Conservation (phyloP, 1,139 yeast genomes). For the Diutina ranongensis region DNA sequence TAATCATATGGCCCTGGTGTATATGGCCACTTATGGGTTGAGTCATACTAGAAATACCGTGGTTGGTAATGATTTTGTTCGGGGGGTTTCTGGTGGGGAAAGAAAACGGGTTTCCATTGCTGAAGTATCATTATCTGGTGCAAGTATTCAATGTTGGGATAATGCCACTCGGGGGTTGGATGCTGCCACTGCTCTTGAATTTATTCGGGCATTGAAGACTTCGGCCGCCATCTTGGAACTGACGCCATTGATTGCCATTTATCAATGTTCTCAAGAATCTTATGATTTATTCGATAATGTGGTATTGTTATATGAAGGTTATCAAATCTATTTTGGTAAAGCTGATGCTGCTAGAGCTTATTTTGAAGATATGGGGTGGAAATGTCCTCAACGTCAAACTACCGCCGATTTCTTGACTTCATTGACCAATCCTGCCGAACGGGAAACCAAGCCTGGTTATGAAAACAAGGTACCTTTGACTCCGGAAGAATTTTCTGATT, state of each 20-base stretch:
- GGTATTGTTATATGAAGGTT: constrained; percentile 17
- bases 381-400: constrained; percentile 43
- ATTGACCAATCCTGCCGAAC: constrained; percentile 62
- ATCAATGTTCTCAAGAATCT: constrained; percentile 20
- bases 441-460: constrained; percentile 41
- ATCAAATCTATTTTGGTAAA: constrained; percentile 17
- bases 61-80: constrained; percentile 26
- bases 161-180: constrained; percentile 54
- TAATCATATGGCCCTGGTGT: constrained; percentile 7
- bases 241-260: constrained; percentile 18
- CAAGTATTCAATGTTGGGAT: constrained; percentile 45
- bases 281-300: constrained; percentile 19
- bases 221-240: constrained; percentile 16
- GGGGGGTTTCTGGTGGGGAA: constrained; percentile 36
- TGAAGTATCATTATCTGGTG: constrained; percentile 27
- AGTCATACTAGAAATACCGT: constrained; percentile 15
- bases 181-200: constrained; percentile 39
- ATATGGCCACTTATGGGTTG: constrained; percentile 9
- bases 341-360: constrained; percentile 15
- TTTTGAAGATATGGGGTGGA: constrained; percentile 16
- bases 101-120: constrained; percentile 35
- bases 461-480: constrained; percentile 33
- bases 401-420: constrained; percentile 70
- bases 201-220: constrained; percentile 18
- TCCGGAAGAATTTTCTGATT: constrained; percentile 10